Base-by-base conservation (phyloP, 495 filamentous ascomycete species). In the Cryomyces minteri region DNA sequence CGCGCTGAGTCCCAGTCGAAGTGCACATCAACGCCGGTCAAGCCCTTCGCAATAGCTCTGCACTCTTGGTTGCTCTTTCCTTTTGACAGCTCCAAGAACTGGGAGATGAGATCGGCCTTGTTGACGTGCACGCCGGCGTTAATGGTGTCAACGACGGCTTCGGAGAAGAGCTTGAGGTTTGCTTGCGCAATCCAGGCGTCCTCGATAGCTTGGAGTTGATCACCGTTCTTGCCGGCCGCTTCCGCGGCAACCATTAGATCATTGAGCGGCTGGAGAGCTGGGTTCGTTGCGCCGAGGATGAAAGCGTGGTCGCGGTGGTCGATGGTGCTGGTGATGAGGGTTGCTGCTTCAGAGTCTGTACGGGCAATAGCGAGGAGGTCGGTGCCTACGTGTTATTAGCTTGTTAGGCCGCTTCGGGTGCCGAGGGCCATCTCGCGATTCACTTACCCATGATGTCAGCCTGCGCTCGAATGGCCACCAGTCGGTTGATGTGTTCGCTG, bases 341-440 rank as follows among this genome's bases (percentile, higher is more conserved):
- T 98, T 7, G 90, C 90, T 31, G 90, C 90, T 67, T 98, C 90
- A 47, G 90, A 92, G 64, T 98, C 90, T 14, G 90, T 98, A 51
- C 90, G 81, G 33, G 90, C 90, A 52, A 98, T 76, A 48, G 84
- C 83, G 4, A 98, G 60, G 29, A 98, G 79, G 58, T 98, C 85
- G 43, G 73, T 66, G 45, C 86, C 77, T 80, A 44, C 5, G 25
- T 12, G 11, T 40, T 6, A 10, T 39, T 48, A 11, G 18, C 18
- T 25, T 25, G 18, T 25, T 25, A 25, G 18, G 18, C 18, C 18
- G 18, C 18, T 25, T 2, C 18, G 18, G 18, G 2, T 2, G 18
- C 18, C 18, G 18, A 25, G 18, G 1, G 1, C 18, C 18, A 25
- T 25, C 18, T 25, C 18, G 18, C 1, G 18, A 25, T 25, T 25